Evolutionary conservation across 2,329 filamentous ascomycete species (phyloP).

Genomic region (Talaromyces verruculosus): DNA sequence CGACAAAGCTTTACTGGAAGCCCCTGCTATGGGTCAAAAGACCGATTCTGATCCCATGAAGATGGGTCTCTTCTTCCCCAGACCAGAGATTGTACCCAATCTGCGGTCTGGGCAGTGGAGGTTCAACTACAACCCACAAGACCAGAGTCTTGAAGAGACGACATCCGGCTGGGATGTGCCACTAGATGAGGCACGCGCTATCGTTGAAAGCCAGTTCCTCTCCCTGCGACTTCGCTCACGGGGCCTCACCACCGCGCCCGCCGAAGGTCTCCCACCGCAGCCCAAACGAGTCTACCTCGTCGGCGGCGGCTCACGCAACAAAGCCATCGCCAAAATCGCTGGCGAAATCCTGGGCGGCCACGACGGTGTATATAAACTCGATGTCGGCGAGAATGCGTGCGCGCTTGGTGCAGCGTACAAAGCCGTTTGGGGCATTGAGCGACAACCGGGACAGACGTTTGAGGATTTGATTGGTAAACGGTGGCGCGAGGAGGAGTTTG

Average conservation of each 20-base stretch:
- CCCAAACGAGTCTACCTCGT: constrained; percentile 91
- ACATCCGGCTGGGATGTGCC: constrained; percentile 56
- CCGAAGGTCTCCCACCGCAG: constrained; percentile 67
- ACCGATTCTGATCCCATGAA: constrained; percentile 63
- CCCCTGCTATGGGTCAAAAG: constrained; percentile 67
- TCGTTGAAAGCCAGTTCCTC: constrained; percentile 92
- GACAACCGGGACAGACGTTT: constrained; percentile 68
- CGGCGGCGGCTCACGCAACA: constrained; percentile 85
- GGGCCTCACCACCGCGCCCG: constrained; percentile 65
- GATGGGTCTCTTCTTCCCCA: constrained; percentile 89
- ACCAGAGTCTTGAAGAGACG: constrained; percentile 55
- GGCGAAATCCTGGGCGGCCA: constrained; percentile 84
- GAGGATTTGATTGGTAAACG: constrained; percentile 80
- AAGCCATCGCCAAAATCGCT: constrained; percentile 79
- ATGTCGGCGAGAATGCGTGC: constrained; percentile 93
- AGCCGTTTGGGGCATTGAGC: constrained; percentile 86
- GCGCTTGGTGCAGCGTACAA: constrained; percentile 94
- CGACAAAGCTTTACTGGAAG: constrained; percentile 69
- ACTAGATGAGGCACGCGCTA: constrained; percentile 74
- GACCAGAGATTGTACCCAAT: constrained; percentile 94
- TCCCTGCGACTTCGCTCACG: constrained; percentile 84
- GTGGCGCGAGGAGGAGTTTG: constrained; percentile 82
- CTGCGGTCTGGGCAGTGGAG: constrained; percentile 83
- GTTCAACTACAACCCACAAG: constrained; percentile 60
- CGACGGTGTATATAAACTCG: constrained; percentile 89